phyloP scores from a whole-genome alignment of 2,329 filamentous ascomycete species.

The Pseudocercospora pini-densiflorae region DNA sequence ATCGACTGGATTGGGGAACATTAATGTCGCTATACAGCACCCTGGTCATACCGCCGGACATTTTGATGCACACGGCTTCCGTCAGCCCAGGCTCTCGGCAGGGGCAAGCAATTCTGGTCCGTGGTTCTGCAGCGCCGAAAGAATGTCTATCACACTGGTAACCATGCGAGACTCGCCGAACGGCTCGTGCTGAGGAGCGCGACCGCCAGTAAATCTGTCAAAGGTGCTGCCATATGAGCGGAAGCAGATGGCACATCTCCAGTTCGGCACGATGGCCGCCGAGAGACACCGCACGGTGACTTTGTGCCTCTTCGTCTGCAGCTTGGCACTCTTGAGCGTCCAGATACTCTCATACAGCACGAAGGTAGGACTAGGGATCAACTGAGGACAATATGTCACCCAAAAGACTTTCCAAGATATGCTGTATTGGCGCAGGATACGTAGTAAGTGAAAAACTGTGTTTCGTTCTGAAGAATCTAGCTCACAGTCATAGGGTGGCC shows the following conservation, averaged over 20 bases:
- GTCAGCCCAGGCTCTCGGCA: not conserved
- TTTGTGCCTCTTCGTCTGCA: too few relatives aligned
- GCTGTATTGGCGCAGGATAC: slow-evolving; percentile 1
- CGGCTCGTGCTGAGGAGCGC: too few relatives aligned
- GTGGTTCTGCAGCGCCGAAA: not conserved
- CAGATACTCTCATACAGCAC: too few relatives aligned
- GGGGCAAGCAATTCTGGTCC: not conserved
- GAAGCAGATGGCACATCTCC: too few relatives aligned
- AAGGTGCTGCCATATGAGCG: too few relatives aligned
- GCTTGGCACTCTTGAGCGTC: too few relatives aligned
- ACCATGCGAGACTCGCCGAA: too few relatives aligned
- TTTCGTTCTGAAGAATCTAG: not conserved
- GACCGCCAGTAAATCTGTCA: too few relatives aligned
- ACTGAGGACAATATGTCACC: not conserved
- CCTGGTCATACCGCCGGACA: not conserved
- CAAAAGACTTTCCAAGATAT: not conserved
- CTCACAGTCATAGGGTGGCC: slow-evolving; percentile 40
- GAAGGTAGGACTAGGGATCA: not conserved
- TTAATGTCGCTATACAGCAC: not conserved
- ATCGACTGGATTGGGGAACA: not conserved
- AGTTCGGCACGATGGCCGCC: too few relatives aligned
- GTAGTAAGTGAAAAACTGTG: not conserved
- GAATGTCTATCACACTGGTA: not conserved
- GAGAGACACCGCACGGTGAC: too few relatives aligned
- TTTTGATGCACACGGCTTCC: not conserved